Evolutionary conservation across 129 eudicot species (phyloP), one percentile per base, ranked within the genome.

Genomic region (Oenanthe sinensis): DNA sequence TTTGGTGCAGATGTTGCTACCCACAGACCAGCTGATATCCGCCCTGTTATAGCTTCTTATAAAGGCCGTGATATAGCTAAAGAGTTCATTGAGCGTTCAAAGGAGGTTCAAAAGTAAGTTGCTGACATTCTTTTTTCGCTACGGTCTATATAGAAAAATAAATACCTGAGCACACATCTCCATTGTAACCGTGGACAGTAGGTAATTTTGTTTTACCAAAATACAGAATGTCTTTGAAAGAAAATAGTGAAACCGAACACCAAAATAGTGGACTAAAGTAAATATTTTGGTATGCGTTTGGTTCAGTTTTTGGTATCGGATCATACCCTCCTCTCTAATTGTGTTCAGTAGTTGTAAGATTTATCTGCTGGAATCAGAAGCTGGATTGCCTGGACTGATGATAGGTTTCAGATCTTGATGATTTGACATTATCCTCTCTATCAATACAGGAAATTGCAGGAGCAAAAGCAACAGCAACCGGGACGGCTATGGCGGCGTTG

Each of bases 31-130:
- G 86, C 90, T 69, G 98, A 93, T 86, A 91, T 91, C 45, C 89
- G 97, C 77, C 80, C 89, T 74, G 98, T 93, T 68, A 81, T 93
- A 80, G 88, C 97, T 79, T 91, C 97, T 33, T 93, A 93, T 82
- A 84, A 91, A 43, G 98, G 98, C 8, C 91, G 62, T 71, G 98
- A 93, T 79, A 91, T 93, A 70, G 87, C 93, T 48, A 91, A 85
- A 83, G 98, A 93, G 90, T 93, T 93, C 81, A 89, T 93, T 76
- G 89, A 93, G 83, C 92, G 98, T 9, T 86, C 95, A 75, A 89
- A 91, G 83, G 90, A 89, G 33, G 80, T 87, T 81, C 92, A 84
- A 46, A 89, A 85, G 98, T 93, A 82, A 85, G 55, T 77, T 50
- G 33, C 3, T 54, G 65, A 1, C 12, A 6, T 55, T 0, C 20